Conservation (phyloP, 2,329 filamentous ascomycete genomes). For the Alternaria alternata region DNA sequence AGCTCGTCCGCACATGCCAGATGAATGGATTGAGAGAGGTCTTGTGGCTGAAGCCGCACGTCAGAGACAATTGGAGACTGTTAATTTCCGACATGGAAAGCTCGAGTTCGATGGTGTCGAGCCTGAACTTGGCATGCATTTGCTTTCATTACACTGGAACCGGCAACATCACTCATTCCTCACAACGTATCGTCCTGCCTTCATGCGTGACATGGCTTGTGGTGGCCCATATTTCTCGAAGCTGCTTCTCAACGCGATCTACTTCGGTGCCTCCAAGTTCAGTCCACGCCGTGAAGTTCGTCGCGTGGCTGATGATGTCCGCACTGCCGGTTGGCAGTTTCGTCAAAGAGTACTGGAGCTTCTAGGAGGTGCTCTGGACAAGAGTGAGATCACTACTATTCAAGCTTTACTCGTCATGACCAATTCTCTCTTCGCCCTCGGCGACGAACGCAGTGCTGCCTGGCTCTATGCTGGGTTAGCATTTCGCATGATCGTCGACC, state of each 20-base stretch:
- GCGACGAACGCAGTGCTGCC: slow-evolving; percentile 61
- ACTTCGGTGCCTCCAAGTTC: too few relatives aligned
- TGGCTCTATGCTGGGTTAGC: slow-evolving; percentile 68
- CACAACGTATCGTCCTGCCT: slow-evolving; percentile 62
- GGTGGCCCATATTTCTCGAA: too few relatives aligned
- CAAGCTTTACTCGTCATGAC: slow-evolving; percentile 63
- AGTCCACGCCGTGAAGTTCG: too few relatives aligned
- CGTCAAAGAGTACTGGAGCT: slow-evolving; percentile 58
- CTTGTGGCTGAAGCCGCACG: slow-evolving; percentile 59
- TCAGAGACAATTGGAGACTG: slow-evolving; percentile 60
- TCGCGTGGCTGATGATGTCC: slow-evolving; percentile 50
- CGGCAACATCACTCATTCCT: slow-evolving; percentile 60
- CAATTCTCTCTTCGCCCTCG: slow-evolving; percentile 59
- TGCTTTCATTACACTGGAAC: slow-evolving; percentile 63
- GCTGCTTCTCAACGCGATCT: too few relatives aligned
- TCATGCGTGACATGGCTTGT: slow-evolving; percentile 31
- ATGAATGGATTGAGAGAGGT: slow-evolving; percentile 56
- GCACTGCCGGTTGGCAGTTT: slow-evolving; percentile 60
- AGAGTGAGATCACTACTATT: slow-evolving; percentile 63
- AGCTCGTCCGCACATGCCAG: slow-evolving; percentile 31
- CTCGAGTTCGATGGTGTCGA: slow-evolving; percentile 66
- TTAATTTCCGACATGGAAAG: slow-evolving; percentile 56
- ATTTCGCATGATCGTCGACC: slow-evolving; percentile 64
- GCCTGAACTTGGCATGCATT: slow-evolving; percentile 61
- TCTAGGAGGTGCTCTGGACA: slow-evolving; percentile 57